A percentile compares a stretch with the other conserved stretches of the same genome.
phyloP scores from a whole-genome alignment of 441 rosid genomes.

The Populus hybrid region DNA sequence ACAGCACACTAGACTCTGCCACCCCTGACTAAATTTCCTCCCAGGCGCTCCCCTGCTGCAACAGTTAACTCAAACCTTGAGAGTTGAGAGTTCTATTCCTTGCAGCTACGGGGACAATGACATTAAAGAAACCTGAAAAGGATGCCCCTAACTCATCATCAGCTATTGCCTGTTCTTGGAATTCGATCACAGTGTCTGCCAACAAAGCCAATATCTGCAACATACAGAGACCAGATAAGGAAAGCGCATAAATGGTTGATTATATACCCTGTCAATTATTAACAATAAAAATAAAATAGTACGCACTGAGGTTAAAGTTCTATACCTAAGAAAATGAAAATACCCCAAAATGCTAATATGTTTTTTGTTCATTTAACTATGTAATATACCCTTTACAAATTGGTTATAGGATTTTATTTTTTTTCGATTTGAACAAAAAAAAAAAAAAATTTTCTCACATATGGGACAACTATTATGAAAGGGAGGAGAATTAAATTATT shows the following conservation, averaged over 20 bases:
- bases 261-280: not conserved
- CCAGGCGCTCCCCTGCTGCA: slow-evolving; percentile 75
- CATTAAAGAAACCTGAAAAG: slow-evolving; percentile 10
- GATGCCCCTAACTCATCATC: slow-evolving; percentile 58
- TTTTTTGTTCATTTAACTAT: not conserved
- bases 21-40: slow-evolving; percentile 69
- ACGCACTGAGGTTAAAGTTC: not conserved
- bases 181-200: slow-evolving; percentile 77
- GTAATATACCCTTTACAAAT: not conserved
- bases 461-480: not conserved
- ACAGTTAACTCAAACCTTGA: slow-evolving; percentile 13
- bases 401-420: not conserved
- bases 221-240: not conserved
- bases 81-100: slow-evolving; percentile 16
- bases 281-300: not conserved
- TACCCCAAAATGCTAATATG: not conserved
- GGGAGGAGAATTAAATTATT: not conserved
- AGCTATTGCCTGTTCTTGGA: slow-evolving; percentile 65
- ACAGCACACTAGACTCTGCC: slow-evolving; percentile 46
- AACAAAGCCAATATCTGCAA: slow-evolving; percentile 74
- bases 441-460: not conserved
- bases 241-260: not conserved
- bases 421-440: not conserved
- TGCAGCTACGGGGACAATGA: slow-evolving; percentile 5
- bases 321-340: not conserved